Conservation (phyloP, 805 yeast species). For the Saccharomycopsis amapae region DNA sequence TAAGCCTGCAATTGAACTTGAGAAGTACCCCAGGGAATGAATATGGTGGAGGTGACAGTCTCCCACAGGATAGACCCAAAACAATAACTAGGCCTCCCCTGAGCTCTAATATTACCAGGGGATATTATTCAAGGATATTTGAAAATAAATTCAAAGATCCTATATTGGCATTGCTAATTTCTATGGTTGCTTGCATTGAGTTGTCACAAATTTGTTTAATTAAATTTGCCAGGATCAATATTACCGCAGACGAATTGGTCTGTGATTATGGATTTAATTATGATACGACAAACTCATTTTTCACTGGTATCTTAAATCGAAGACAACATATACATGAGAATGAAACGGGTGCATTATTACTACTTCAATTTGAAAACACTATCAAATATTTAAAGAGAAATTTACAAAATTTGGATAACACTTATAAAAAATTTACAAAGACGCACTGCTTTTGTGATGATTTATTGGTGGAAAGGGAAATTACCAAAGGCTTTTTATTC, state of each 20-base stretch:
- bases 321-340: too few relatives aligned
- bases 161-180: slow-evolving; percentile 23
- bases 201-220: slow-evolving; percentile 4
- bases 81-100: too few relatives aligned
- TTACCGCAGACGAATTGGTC: not conserved
- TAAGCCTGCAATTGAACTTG: too few relatives aligned
- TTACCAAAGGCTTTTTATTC: slow-evolving; percentile 34
- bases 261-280: not conserved
- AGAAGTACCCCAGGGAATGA: too few relatives aligned
- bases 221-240: slow-evolving; percentile 2
- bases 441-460: slow-evolving; percentile 32
- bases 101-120: slow-evolving; percentile 10
- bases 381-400: slow-evolving; percentile 27
- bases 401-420: slow-evolving; percentile 29
- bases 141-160: slow-evolving; percentile 30
- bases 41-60: too few relatives aligned
- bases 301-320: not conserved
- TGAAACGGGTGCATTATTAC: not conserved
- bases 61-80: too few relatives aligned
- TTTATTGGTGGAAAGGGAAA: slow-evolving; percentile 30
- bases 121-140: slow-evolving; percentile 28
- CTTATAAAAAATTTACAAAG: slow-evolving; percentile 32
- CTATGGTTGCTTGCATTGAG: slow-evolving; percentile 29
- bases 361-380: slow-evolving; percentile 24
- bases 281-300: not conserved